Evolutionary conservation across 768 basidiomycete genomes (phyloP).

Genomic region (Xerocomellus amylosporus): DNA sequence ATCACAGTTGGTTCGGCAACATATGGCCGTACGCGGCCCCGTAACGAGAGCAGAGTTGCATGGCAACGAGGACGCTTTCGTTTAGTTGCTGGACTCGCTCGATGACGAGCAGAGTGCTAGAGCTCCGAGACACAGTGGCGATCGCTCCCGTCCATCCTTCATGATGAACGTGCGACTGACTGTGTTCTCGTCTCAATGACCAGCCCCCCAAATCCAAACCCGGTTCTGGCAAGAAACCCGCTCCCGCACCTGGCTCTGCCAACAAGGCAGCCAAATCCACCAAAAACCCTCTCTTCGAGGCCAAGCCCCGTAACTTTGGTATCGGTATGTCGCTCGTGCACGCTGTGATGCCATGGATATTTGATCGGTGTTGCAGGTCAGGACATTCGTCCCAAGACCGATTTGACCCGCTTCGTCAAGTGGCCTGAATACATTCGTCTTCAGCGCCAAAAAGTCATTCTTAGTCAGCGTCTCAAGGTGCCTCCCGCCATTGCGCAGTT

Average conservation of each 20-base stretch:
- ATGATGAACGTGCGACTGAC: conserved; percentile 34
- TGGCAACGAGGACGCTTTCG: conserved; percentile 38
- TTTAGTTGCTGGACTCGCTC: conserved; percentile 41
- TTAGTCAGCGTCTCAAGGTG: conserved; percentile 96
- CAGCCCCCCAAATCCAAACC: conserved; percentile 74
- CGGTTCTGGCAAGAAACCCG: conserved; percentile 79
- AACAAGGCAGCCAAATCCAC: conserved; percentile 69
- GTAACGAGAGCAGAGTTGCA: conserved; percentile 40
- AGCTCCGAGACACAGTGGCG: conserved; percentile 48
- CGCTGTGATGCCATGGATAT: not conserved
- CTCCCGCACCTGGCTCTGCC: conserved; percentile 78
- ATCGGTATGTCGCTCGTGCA: conserved; percentile 63
- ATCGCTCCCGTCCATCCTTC: conserved; percentile 24
- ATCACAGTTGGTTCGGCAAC: conserved; percentile 26
- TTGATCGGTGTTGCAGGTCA: conserved; percentile 58
- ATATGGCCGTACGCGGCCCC: conserved; percentile 8
- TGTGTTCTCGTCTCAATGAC: conserved; percentile 83
- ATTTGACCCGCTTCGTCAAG: conserved; percentile 97
- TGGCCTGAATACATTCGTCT: conserved; percentile 99
- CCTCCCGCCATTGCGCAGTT: conserved; percentile 98
- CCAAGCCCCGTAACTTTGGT: conserved; percentile 88
- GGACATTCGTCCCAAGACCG: conserved; percentile 85
- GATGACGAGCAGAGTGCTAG: conserved; percentile 39
- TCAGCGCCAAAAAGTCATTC: conserved; percentile 97
- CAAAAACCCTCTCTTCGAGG: conserved; percentile 97